phyloP scores from a whole-genome alignment of 805 yeast species.

The Monosporozyma servazzii region DNA sequence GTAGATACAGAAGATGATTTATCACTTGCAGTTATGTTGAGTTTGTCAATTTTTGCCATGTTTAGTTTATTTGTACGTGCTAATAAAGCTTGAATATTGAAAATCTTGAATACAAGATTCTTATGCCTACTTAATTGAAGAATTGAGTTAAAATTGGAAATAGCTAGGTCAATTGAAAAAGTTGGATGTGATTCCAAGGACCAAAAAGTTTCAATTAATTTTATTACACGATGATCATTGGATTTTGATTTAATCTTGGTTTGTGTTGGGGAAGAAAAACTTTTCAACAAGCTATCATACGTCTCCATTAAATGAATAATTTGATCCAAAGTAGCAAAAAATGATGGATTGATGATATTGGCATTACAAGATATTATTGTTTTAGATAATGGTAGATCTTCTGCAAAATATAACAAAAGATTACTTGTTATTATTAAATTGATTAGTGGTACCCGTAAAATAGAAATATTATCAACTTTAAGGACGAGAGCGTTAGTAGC shows the following conservation, averaged over 20 bases:
- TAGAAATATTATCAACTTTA: slow-evolving; percentile 13
- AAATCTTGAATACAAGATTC: slow-evolving; percentile 16
- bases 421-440: slow-evolving; percentile 24
- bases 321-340: slow-evolving; percentile 18
- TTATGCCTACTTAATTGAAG: slow-evolving; percentile 16
- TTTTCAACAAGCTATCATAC: background rate
- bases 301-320: slow-evolving; percentile 8
- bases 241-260: background rate
- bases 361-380: slow-evolving; percentile 17
- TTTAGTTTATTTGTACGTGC: slow-evolving; percentile 8
- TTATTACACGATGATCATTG: background rate
- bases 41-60: background rate
- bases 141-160: slow-evolving; percentile 22
- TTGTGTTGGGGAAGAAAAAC: background rate
- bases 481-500: slow-evolving; percentile 21
- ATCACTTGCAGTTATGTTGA: background rate
- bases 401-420: slow-evolving; percentile 14
- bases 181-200: slow-evolving; percentile 12
- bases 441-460: slow-evolving; percentile 24
- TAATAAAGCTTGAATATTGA: slow-evolving; percentile 15
- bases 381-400: slow-evolving; percentile 11
- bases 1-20: background rate
- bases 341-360: slow-evolving; percentile 25
- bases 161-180: slow-evolving; percentile 15
- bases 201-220: background rate